Evolutionary conservation across 1,139 yeast species (phyloP), one percentile per base, ranked within the genome.

Genomic region (Trichomonascaceae sp.): DNA sequence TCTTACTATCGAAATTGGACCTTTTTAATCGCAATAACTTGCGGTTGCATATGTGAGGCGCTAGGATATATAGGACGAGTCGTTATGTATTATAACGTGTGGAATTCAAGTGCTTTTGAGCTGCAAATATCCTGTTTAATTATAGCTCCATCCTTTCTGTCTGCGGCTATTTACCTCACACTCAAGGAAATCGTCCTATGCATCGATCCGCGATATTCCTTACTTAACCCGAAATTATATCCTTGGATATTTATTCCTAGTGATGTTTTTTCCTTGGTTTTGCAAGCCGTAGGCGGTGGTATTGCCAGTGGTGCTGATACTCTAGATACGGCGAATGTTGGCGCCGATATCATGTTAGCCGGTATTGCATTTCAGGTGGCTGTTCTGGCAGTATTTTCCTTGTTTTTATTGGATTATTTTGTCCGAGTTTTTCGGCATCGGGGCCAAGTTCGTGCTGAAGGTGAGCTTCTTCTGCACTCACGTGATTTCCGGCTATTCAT

Each of bases 81-180:
- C 8, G 17, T 36, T 3, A 36, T 36, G 41, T 13, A 36, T 13
- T 15, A 36, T 15, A 36, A 36, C 8, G 41, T 36, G 13, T 36
- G 41, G 41, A 36, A 36, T 36, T 2, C 3, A 3, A 15, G 41
- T n/a, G 41, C 41, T 13, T 36, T 36, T 36, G 41, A 36, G 15
- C 17, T n/a, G 2, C 96, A 90, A 68, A 80, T 83, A 59, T 79
- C 84, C 51, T 74, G 85, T 56, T 73, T 89, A 58, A 89, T 96
- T 0, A 72, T 90, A 52, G 93, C 90, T 0, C 97, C 97, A 0
- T 93, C 93, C 7, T 89, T 91, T 67, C 76, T 87, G 53, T 87
- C 88, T 90, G 97, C 87, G 3, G 96, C 96, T 4, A 76, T 90
- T 8, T 90, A 90, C 70, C 87, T 81, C 64, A 71, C 85, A 52